phyloP scores from a whole-genome alignment of 805 yeast genomes.

The Candida maesae region DNA sequence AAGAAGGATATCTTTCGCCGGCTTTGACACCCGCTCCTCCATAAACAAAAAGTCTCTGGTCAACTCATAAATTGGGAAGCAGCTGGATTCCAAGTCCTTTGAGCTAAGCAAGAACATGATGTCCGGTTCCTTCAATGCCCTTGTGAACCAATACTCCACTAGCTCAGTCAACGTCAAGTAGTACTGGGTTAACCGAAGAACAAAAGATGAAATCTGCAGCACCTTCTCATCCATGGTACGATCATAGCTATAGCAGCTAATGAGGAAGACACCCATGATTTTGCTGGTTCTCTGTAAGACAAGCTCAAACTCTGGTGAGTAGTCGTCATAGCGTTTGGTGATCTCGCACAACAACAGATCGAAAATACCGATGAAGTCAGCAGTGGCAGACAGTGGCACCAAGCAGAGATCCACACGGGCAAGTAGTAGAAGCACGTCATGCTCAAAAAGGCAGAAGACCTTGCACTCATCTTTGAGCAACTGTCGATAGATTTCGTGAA shows the following conservation, averaged over 20 bases:
- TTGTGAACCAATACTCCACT: conserved; percentile 20
- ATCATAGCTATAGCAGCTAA: conserved; percentile 10
- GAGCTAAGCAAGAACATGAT: conserved; percentile 6
- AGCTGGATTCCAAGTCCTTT: conserved; percentile 3
- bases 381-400: conserved; percentile 8
- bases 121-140: conserved; percentile 16
- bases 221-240: conserved; percentile 4
- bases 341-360: conserved; percentile 15
- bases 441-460: conserved; percentile 11
- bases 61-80: conserved; percentile 27
- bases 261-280: conserved; percentile 15
- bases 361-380: conserved; percentile 16
- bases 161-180: conserved; percentile 16
- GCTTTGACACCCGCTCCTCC: conserved; percentile 10
- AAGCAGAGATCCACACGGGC: conserved; percentile 8
- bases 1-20: conserved; percentile 13
- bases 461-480: conserved; percentile 7
- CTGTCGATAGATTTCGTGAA: conserved; percentile 11
- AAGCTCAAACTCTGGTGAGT: conserved; percentile 6
- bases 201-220: conserved; percentile 8
- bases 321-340: conserved; percentile 16
- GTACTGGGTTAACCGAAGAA: conserved; percentile 14
- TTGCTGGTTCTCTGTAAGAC: conserved; percentile 14
- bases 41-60: conserved; percentile 21
- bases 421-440: conserved; percentile 14